Base-by-base conservation (phyloP, 2,329 filamentous ascomycete genomes). In the Pestalotiopsis sp. region DNA sequence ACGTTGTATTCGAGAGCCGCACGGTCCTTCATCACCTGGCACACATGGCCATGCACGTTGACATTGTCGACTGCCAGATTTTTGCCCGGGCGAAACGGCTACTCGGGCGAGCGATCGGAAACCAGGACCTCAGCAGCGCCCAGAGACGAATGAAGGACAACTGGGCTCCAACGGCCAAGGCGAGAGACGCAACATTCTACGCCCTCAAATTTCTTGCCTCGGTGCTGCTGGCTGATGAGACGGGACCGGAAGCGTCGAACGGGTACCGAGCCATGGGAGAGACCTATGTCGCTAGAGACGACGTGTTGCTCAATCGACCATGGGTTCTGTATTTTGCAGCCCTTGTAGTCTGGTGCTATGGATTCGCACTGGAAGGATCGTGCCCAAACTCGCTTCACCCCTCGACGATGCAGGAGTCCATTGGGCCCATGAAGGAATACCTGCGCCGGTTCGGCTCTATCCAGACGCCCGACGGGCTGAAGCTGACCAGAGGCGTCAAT, bases 1-100 rank as follows among this genome's bases (percentile, higher is more conserved):
- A 86, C 68, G 82, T 88, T 14, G 91, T 97, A 38, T 95, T 96
- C 74, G 94, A 98, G 78, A 94, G 92, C 71, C 90, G 94, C 23
- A 97, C 92, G 2, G 95, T 97, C 36, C 84, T 98, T 59, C 95
- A 98, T 77, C 94, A 97, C 75, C 85, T 99, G 13, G 96, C 96
- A 0, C 96, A 98, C 79, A 98, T 99, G 94, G 94, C 94, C 3
- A 97, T 97, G 88, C 94, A 98, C 77, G 94, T 97, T 27, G 95
- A 98, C 77, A 94, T 98, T 67, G 93, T 97, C n/a, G 95, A 98
- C 79, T 95, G 94, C 76, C 95, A 98, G 81, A 97, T 98, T 72
- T 98, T 96, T 79, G 96, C 95, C 4, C 91, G 95, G 9, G 94
- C 95, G 1, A 93, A 91, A 74, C 88, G 95, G 38, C 86, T 98